A percentile compares a stretch with the other conserved stretches of the same genome.
Evolutionary conservation across 23 red algal genomes (phyloP).

Genomic region (Gracilaria domingensis): DNA sequence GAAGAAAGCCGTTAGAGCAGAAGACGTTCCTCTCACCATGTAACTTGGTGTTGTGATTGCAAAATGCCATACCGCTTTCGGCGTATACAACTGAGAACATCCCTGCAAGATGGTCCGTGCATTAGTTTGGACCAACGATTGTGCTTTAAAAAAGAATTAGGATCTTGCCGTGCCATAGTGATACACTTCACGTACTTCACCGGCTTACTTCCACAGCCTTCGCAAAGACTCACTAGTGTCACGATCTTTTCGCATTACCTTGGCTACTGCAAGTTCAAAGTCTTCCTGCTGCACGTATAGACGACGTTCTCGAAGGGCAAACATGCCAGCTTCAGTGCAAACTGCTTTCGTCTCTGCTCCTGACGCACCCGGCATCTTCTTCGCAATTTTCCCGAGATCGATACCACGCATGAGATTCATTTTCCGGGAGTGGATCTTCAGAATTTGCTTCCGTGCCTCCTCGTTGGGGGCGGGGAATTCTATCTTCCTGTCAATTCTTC

Average conservation of each 20-base stretch:
- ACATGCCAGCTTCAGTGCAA: constrained; percentile 99
- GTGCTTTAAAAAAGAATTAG: neutral
- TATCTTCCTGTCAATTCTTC: constrained; percentile 86
- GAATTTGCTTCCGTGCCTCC: constrained; percentile 80
- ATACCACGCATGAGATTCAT: constrained; percentile 99
- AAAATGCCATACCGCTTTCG: neutral
- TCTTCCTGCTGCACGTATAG: constrained; percentile 97
- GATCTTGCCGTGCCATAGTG: neutral
- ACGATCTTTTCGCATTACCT: constrained; percentile 97
- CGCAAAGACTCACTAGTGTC: constrained; percentile 86
- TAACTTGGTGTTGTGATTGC: neutral
- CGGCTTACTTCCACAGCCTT: constrained; percentile 88
- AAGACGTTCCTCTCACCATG: constrained; percentile 64
- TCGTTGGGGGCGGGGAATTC: constrained; percentile 83
- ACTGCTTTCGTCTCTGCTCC: constrained; percentile 94
- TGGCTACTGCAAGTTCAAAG: constrained; percentile 96
- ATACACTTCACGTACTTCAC: neutral
- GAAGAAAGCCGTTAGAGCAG: constrained; percentile 22
- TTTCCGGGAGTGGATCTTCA: constrained; percentile 91
- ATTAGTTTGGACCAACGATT: neutral
- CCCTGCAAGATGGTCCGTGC: neutral
- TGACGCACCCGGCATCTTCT: constrained; percentile 82
- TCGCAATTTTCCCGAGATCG: constrained; percentile 83
- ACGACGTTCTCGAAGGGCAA: constrained; percentile 91
- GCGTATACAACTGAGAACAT: neutral